Evolutionary conservation across 2,329 filamentous ascomycete genomes (phyloP).

Genomic region (Trichoderma asperellum): DNA sequence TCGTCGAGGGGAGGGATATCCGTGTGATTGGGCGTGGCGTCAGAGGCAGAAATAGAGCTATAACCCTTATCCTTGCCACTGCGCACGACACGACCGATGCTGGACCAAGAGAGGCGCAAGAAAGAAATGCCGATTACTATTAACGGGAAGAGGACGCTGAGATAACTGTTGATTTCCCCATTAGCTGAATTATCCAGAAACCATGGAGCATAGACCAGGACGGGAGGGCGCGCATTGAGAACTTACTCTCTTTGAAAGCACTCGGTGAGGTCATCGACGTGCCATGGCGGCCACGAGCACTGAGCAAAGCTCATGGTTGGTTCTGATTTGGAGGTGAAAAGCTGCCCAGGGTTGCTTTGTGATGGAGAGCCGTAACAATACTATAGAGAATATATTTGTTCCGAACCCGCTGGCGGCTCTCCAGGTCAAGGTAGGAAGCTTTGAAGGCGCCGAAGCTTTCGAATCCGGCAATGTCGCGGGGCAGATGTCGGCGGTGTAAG

Average conservation of each 20-base stretch:
- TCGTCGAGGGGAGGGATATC: constrained; percentile 53
- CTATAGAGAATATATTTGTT: neutral
- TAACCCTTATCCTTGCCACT: constrained; percentile 60
- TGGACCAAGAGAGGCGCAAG: constrained; percentile 64
- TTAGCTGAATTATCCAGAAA: neutral
- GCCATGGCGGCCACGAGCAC: constrained; percentile 64
- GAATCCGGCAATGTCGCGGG: neutral
- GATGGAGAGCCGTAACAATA: neutral
- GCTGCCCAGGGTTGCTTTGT: neutral
- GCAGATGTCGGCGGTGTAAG: constrained; percentile 9
- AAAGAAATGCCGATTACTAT: constrained; percentile 71
- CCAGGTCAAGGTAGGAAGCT: neutral
- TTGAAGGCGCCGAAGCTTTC: neutral
- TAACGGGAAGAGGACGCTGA: constrained; percentile 76
- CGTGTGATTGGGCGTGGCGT: constrained; percentile 53
- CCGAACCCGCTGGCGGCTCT: neutral
- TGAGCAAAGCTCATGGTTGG: constrained; percentile 50
- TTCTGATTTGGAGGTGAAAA: neutral
- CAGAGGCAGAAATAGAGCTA: constrained; percentile 54
- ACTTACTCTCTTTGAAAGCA: constrained; percentile 72
- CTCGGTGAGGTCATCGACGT: constrained; percentile 63
- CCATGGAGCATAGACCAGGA: neutral
- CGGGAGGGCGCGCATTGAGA: neutral
- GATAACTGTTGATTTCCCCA: constrained; percentile 38
- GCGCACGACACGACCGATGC: constrained; percentile 56